phyloP scores from a whole-genome alignment of 352 stramenopile genomes.

The Phytophthora cryptogea region DNA sequence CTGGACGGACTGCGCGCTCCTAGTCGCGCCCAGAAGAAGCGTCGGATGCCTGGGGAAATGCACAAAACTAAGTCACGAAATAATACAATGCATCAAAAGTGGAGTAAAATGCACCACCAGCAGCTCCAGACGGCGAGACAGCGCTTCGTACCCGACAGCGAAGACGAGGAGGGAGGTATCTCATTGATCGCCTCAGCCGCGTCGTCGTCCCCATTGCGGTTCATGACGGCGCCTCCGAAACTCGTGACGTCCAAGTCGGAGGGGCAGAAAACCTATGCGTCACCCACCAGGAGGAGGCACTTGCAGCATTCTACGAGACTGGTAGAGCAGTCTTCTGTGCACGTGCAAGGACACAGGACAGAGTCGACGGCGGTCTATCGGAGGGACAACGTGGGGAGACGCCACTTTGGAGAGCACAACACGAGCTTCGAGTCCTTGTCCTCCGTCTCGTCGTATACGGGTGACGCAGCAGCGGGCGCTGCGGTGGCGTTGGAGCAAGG shows the following conservation, averaged over 20 bases:
- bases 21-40: conserved; percentile 23
- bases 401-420: conserved; percentile 15
- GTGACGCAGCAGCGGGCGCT: conserved; percentile 9
- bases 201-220: conserved; percentile 12
- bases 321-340: conserved; percentile 3
- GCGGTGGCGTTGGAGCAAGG: conserved; percentile 33
- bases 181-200: not conserved
- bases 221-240: conserved; percentile 22
- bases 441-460: conserved; percentile 27
- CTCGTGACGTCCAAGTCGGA: conserved; percentile 29
- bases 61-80: not conserved
- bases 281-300: conserved; percentile 25
- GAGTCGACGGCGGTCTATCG: conserved; percentile 2
- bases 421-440: conserved; percentile 19
- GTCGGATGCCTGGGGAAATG: not conserved
- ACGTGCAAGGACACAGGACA: not conserved
- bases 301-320: conserved; percentile 3
- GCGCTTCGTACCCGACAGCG: conserved; percentile 35
- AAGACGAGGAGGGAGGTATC: conserved; percentile 28
- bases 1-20: conserved; percentile 7
- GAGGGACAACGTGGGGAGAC: conserved; percentile 2
- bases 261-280: conserved; percentile 12
- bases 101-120: conserved; percentile 13
- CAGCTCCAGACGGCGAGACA: conserved; percentile 29
- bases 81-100: not conserved